Evolutionary conservation across 1,139 yeast genomes (phyloP).

Genomic region (Sugiyamaella novakii): DNA sequence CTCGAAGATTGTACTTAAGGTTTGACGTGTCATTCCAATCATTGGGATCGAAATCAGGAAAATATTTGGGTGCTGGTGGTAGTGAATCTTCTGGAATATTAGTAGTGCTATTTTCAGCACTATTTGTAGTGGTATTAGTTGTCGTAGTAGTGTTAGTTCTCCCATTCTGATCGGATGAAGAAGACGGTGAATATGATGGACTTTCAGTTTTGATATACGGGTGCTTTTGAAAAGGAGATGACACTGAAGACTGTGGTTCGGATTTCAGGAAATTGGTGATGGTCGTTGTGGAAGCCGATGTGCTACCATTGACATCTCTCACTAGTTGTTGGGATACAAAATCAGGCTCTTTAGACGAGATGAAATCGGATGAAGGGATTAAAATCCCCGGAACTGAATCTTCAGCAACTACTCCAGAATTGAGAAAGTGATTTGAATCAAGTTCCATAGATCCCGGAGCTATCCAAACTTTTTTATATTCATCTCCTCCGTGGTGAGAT

Average conservation of each 20-base stretch:
- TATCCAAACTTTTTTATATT: slow-evolving; percentile 16
- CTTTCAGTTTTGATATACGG: background rate
- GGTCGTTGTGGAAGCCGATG: slow-evolving; percentile 8
- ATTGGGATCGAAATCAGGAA: slow-evolving; percentile 42
- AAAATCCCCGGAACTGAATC: slow-evolving; percentile 6
- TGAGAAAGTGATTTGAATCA: slow-evolving; percentile 1
- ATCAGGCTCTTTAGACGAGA: slow-evolving; percentile 1
- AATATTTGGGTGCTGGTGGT: slow-evolving; percentile 24
- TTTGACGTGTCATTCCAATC: slow-evolving; percentile 36
- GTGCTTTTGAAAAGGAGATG: too few species aligned
- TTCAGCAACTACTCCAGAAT: too few species aligned
- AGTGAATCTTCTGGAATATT: slow-evolving; percentile 8
- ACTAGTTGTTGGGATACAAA: background rate
- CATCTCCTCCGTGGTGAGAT: slow-evolving; percentile 18
- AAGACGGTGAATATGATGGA: slow-evolving; percentile 6
- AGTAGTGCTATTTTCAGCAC: too few species aligned
- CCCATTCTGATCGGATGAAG: background rate
- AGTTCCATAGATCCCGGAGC: slow-evolving; percentile 17
- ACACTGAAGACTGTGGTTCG: too few species aligned
- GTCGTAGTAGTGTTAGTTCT: too few species aligned
- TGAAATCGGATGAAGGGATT: slow-evolving; percentile 6
- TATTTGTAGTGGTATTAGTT: background rate
- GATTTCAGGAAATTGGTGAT: slow-evolving; percentile 3
- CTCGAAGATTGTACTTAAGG: slow-evolving; percentile 58
- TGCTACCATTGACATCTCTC: slow-evolving; percentile 8